Base-by-base conservation (phyloP, 768 basidiomycete genomes). In the Suillus subalutaceus region DNA sequence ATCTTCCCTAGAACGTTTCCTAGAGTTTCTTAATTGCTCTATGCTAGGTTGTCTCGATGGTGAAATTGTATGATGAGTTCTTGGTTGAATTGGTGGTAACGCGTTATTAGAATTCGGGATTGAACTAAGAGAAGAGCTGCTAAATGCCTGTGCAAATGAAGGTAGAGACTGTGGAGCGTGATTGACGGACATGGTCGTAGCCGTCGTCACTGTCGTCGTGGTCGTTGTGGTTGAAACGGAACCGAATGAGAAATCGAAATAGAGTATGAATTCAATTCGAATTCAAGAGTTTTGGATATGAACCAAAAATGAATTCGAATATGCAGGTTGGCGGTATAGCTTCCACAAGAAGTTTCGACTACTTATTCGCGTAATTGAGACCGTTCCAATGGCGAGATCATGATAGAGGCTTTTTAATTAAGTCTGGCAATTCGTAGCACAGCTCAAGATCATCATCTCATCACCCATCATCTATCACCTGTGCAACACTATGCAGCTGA, bases 71-170 rank as follows among this genome's bases (percentile, higher is more conserved):
- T 78, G 79, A 70, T 77, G 68, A 12, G 72, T 66, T 69, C 71
- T 59, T 55, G 80, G 71, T 64, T 90, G 88, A 59, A 91, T 90
- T 63, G 90, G 90, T 13, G 91, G 90, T 4, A 92, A 80, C 50
- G 86, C 79, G 75, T 88, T 89, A 76, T 79, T 85, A 64, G 79
- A 78, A 43, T 80, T 74, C 1, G 84, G 75, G 26, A 87, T 81
- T 66, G 78, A 82, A 76, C 74, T 80, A 63, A 90, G 77, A 7
- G 88, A 86, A 1, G 84, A 83, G 62, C 71, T 79, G 74, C 84
- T 86, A 79, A 93, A 93, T 0, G 92, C 86, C 79, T 90, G 88
- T 2, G 89, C 88, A 77, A 93, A 93, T 52, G 92, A 90, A 48
- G 92, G 92, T 46, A 93, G 86, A 12, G 90, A 88, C 75, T 88